Conservation (phyloP, 768 basidiomycete genomes). For the Boletus pseudopeckii region DNA sequence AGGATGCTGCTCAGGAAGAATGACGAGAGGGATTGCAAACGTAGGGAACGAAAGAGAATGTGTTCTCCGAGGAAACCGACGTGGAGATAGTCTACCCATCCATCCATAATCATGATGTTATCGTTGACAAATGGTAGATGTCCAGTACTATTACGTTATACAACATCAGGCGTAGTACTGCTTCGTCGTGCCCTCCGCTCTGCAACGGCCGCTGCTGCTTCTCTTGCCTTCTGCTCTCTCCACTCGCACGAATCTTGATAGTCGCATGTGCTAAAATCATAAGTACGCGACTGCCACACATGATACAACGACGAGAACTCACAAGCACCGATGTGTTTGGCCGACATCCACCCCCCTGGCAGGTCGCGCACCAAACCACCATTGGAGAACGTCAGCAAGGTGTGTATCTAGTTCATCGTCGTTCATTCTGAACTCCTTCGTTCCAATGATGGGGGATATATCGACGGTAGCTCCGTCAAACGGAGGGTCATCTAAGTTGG, state of each 20-base stretch:
- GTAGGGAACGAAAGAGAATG: constrained; percentile 39
- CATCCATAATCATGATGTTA: constrained; percentile 33
- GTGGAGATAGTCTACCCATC: constrained; percentile 48
- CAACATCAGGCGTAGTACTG: not conserved
- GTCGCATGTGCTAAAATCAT: constrained; percentile 57
- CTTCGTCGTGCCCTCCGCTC: not conserved
- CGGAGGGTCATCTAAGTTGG: constrained; percentile 3
- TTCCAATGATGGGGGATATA: constrained; percentile 57
- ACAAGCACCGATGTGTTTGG: constrained; percentile 65
- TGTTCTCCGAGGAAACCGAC: constrained; percentile 43
- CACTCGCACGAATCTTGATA: constrained; percentile 78
- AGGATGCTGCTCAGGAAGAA: constrained; percentile 49
- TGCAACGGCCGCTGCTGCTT: constrained; percentile 16
- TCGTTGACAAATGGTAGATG: not conserved
- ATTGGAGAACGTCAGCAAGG: constrained; percentile 54
- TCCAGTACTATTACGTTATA: constrained; percentile 12
- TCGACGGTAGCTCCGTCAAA: not conserved
- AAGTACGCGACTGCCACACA: not conserved
- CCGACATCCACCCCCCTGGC: constrained; percentile 67
- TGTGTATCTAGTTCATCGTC: constrained; percentile 49
- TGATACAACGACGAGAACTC: constrained; percentile 28
- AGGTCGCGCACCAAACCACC: constrained; percentile 72
- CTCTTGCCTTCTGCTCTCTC: constrained; percentile 52
- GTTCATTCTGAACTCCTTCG: constrained; percentile 55
- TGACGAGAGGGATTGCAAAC: constrained; percentile 45